Evolutionary conservation across 371 early-diverging fungal genomes (phyloP), one percentile per base, ranked within the genome.

Genomic region (Synchytrium microbalum): DNA sequence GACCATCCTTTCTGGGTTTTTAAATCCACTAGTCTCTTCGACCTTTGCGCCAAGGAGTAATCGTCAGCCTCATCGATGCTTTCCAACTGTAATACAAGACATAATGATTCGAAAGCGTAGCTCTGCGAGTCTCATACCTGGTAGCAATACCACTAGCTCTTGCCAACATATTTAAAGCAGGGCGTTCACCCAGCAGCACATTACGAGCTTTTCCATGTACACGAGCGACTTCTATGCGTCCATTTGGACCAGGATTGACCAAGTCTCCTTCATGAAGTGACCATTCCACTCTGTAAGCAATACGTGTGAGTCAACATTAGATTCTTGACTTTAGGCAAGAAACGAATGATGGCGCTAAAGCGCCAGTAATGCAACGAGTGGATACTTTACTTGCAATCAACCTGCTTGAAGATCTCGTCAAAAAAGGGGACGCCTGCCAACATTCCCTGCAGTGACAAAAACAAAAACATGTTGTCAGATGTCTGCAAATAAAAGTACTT

Each of bases 341-440:
- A 5, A 10, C 46, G 46, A 19, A 10, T 19, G 5, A 19, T 38
- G 46, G 19, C 19, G 46, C 19, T 19, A 38, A 38, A 38, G 46
- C 19, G 46, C 10, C 46, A 38, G 19, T n/a, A 19, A 32, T 64
- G 52, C 61, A 58, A 38, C 23, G 46, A 38, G 46, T 10, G 46
- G 5, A 19, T 19, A 38, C 56, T 5, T 10, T 78, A 90, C 91
- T 79, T 83, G 86, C 96, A 96, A 53, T 83, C 89, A 24, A 92
- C 74, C 69, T 93, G 92, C 25, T 75, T 77, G 75, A 98, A 98
- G 25, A 98, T 89, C 75, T 95, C 92, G 64, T 93, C 84, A 70
- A 95, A 92, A 69, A 98, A 95, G 16, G 96, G 98, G 0, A 88
- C 84, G 59, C 98, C 98, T 3, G 96, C 95, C 10, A 98, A 75